Percentiles rank a stretch among this genome's conserved stretches.
Evolutionary conservation across 2,329 filamentous ascomycete genomes (phyloP).

Genomic region (Ceratocystis diversiconidia): DNA sequence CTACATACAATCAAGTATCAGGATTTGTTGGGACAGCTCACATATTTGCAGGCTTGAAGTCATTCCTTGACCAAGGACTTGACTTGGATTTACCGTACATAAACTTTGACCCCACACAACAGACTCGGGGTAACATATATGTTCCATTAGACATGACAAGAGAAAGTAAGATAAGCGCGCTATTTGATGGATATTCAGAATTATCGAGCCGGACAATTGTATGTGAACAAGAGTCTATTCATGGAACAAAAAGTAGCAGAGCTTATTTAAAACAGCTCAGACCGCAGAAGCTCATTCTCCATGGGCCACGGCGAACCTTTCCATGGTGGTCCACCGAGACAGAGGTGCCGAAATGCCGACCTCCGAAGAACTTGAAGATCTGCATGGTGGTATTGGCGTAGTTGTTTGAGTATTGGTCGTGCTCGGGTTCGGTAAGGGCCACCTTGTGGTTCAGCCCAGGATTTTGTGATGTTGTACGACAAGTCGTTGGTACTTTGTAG

Average conservation of each 20-base stretch:
- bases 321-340: slow-evolving; percentile 33
- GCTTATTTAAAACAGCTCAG: slow-evolving; percentile 38
- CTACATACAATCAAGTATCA: neutral
- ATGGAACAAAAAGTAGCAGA: no score
- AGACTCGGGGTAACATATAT: neutral
- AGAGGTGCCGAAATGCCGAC: slow-evolving; percentile 37
- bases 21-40: no score
- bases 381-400: slow-evolving; percentile 30
- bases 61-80: neutral
- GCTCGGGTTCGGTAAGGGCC: no score
- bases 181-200: neutral
- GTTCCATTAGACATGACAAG: neutral
- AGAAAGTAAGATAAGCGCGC: neutral
- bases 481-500: no score
- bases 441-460: no score
- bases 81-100: neutral
- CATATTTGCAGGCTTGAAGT: no score
- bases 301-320: slow-evolving; percentile 33
- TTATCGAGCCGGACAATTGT: neutral
- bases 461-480: no score
- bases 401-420: slow-evolving; percentile 20
- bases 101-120: no score
- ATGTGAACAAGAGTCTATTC: neutral
- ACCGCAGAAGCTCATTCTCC: slow-evolving; percentile 35
- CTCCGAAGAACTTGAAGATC: slow-evolving; percentile 34